Evolutionary conservation across 2,329 filamentous ascomycete species (phyloP).

Genomic region (Ophiostoma angusticollis): DNA sequence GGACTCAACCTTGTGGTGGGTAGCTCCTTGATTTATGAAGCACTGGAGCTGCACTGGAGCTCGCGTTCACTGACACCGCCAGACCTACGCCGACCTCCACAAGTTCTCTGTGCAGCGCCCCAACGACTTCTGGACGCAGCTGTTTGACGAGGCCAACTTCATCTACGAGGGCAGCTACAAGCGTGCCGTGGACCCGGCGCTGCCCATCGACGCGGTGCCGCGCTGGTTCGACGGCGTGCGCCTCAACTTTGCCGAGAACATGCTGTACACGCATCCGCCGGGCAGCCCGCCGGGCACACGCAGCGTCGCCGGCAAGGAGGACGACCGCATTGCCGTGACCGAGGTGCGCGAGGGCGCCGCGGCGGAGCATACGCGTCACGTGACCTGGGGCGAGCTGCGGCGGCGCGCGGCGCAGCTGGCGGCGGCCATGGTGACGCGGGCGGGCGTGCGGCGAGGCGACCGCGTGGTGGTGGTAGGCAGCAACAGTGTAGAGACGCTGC

Average conservation of each 20-base stretch:
- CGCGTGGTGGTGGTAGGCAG: conserved; percentile 62
- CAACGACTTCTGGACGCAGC: conserved; percentile 50
- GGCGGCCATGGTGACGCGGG: conserved; percentile 48
- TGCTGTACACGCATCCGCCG: conserved; percentile 47
- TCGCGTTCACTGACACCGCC: not conserved
- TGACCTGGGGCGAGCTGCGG: conserved; percentile 58
- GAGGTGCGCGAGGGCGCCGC: conserved; percentile 55
- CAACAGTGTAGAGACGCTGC: conserved; percentile 62
- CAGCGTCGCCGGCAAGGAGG: conserved; percentile 52
- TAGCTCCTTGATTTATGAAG: conserved; percentile 3
- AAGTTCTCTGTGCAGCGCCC: conserved; percentile 52
- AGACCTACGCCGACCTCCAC: conserved; percentile 60
- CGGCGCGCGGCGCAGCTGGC: conserved; percentile 44
- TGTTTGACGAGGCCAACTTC: conserved; percentile 46
- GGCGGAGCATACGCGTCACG: conserved; percentile 33
- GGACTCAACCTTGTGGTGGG: conserved; percentile 46
- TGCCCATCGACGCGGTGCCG: conserved; percentile 58
- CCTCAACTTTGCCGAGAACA: conserved; percentile 70
- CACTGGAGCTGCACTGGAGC: too few relatives aligned
- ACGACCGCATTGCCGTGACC: conserved; percentile 55
- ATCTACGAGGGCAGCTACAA: conserved; percentile 50
- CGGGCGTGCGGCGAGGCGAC: conserved; percentile 57
- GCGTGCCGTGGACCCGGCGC: conserved; percentile 53
- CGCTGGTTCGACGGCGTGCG: conserved; percentile 64
- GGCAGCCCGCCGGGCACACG: too few relatives aligned